Conservation (phyloP, 2,329 filamentous ascomycete genomes). For the Aspergillus flavus region DNA sequence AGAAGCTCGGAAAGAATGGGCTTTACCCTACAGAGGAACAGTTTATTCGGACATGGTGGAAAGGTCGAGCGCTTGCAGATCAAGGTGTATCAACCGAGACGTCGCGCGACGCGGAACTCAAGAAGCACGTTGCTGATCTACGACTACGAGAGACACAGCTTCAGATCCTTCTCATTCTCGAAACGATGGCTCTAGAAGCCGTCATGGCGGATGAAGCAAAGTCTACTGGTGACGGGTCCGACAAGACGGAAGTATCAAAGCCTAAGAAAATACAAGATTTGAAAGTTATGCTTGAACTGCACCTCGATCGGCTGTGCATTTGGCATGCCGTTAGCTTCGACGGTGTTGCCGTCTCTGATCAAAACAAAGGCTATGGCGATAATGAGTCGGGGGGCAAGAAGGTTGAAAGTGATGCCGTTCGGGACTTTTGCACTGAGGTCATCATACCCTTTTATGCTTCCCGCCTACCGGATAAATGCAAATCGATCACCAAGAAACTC, state of each 20-base stretch:
- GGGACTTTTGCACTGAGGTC: constrained; percentile 54
- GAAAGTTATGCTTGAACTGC: constrained; percentile 47
- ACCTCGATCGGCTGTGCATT: constrained; percentile 53
- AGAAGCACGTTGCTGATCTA: constrained; percentile 46
- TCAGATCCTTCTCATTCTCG: constrained; percentile 53
- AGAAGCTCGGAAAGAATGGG: constrained; percentile 50
- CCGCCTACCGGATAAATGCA: constrained; percentile 51
- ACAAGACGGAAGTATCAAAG: constrained; percentile 28
- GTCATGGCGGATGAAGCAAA: constrained; percentile 22
- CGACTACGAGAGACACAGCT: constrained; percentile 52
- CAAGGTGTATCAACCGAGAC: constrained; percentile 28
- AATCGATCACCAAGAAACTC: constrained; percentile 50
- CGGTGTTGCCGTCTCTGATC: constrained; percentile 34
- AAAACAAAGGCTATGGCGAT: constrained; percentile 31
- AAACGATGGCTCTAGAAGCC: constrained; percentile 48
- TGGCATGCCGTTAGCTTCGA: constrained; percentile 52
- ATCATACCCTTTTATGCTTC: constrained; percentile 53
- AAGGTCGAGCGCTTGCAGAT: constrained; percentile 35
- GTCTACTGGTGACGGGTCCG: constrained; percentile 19
- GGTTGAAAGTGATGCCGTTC: constrained; percentile 47
- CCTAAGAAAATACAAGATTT: constrained; percentile 47
- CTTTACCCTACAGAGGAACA: constrained; percentile 49
- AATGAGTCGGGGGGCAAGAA: constrained; percentile 35
- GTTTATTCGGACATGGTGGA: constrained; percentile 51
- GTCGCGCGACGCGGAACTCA: constrained; percentile 41